Base-by-base conservation (phyloP, 345 rosid genomes). In the Hibiscus syriacus region DNA sequence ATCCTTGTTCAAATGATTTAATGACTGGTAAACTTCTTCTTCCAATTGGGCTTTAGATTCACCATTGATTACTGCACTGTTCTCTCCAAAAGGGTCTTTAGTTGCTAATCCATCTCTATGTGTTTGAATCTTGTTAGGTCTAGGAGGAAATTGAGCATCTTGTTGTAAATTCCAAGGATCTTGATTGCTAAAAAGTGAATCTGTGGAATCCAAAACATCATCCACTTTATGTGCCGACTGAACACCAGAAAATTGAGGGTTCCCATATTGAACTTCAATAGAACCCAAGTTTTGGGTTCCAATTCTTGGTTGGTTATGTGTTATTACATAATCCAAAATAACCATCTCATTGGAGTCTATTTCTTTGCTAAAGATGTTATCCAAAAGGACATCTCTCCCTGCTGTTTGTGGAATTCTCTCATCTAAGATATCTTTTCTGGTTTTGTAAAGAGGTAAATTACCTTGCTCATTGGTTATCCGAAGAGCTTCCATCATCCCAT, bases 141-240 rank as follows among this genome's bases (percentile, higher is more conserved):
- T 81, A 75, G 88, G 88, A 48, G 77, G 88, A 59, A 82, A 76
- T 41, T 75, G 83, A 71, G 70, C 34, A 67, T 80, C 90, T 56
- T 78, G 79, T 65, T 53, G 80, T 45, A 82, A 70, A 75, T 79
- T 82, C 86, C 86, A 86, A 49, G 88, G 96, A 74, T 86, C 88
- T 79, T 86, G 92, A 75, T 78, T 80, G 75, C 82, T 80, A 76
- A 84, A 89, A 60, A 89, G 75, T 19, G 90, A 84, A 50, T 82
- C 77, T 2, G 91, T 76, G 19, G 82, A 80, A 73, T 82, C 88
- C 69, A 70, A 82, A 36, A 73, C 57, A 68, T 77, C 83, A 55
- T 75, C 77, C 67, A 64, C 27, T 2, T 45, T 64, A 45, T 64
- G 38, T 45, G 25, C 65, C 22, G 75, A 70, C 48, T 80, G 77